Base-by-base conservation (phyloP, 1,284 basidiomycete species). In the Amylostereum areolatum region DNA sequence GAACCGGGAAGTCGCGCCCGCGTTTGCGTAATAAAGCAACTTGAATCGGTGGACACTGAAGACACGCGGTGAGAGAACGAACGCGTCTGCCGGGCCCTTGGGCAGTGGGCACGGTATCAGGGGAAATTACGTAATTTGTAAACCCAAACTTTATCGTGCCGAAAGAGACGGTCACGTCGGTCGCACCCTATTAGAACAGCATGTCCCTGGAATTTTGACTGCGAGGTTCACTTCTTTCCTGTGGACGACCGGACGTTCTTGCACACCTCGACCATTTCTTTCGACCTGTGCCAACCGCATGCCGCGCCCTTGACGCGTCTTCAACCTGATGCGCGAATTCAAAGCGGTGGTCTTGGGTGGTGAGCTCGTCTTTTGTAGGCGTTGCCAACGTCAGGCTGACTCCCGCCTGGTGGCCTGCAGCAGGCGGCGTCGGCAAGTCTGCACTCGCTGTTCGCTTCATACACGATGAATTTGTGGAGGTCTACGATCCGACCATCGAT, bases 361-460 rank as follows among this genome's bases (percentile, higher is more conserved):
- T 87, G 55, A 55, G 77, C 65, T 27, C 10, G 11, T 33, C 43
- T 50, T 52, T 43, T 45, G 30, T 41, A 47, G 40, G n/a, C 25
- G 52, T 28, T 33, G 42, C 40, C 24, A 41, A 50, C 45, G 37
- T 18, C 39, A 18, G 42, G 30, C 42, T 43, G 49, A 49, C 41
- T 36, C 9, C n/a, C n/a, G 37, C 34, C 11, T 29, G 30, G 11
- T 28, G 54, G 47, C 48, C 49, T 47, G 46, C 58, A 89, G 86
- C 87, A 59, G 86, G 87, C 60, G 86, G 86, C 32, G 89, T 92
- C 50, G 89, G 90, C 48, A 92, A 92, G 68, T 89, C 87, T 31
- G 88, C 89, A 18, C 72, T 74, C 42, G 68, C 71, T 63, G 83
- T 89, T 49, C 78, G 89, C 50, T 91, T 85, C 64, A 78, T 89